These are phyloP conservation scores for Aspergillus sp. DNA, from an alignment of 2,329 filamentous ascomycete species.

Conservation along the genomic window DNA sequence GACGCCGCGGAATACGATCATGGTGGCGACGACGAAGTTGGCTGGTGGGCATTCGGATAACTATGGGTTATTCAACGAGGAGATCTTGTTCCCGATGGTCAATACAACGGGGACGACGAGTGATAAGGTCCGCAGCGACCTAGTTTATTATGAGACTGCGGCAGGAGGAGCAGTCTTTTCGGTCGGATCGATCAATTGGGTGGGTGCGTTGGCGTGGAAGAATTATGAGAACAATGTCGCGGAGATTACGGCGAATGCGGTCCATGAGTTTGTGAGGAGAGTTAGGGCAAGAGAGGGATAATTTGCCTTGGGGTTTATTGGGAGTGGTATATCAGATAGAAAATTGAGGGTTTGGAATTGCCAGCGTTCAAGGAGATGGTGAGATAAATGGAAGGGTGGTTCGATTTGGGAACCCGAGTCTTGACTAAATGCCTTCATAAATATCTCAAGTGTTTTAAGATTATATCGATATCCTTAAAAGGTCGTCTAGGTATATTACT, in stretches of 20 bases:
- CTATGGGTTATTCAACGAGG: constrained; percentile 9
- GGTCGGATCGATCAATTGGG: constrained; percentile 10
- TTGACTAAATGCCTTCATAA: no score
- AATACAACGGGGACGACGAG: constrained; percentile 6
- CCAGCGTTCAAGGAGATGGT: no score
- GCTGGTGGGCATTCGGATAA: constrained; percentile 2
- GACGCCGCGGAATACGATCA: constrained; percentile 28
- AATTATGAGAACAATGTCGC: constrained; percentile 6
- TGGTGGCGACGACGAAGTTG: constrained; percentile 12
- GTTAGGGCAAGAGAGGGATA: neutral
- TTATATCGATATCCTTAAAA: no score
- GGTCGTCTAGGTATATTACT: no score
- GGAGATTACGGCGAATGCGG: constrained; percentile 1
- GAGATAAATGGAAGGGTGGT: no score
- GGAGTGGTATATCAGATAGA: no score
- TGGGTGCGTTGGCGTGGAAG: constrained; percentile 2
- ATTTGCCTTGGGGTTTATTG: neutral
- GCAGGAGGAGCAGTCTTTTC: constrained; percentile 5
- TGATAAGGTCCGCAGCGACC: constrained; percentile 3
- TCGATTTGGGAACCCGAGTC: no score
- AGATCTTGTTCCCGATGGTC: constrained; percentile 7
- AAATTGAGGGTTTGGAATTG: no score
- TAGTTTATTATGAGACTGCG: constrained; percentile 6
- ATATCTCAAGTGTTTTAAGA: no score
- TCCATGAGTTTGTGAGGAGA: constrained; percentile 1